A percentile compares a stretch with the other conserved stretches of the same genome.
Evolutionary conservation across 129 eudicot genomes (phyloP).

Genomic region (Mikania micrantha): DNA sequence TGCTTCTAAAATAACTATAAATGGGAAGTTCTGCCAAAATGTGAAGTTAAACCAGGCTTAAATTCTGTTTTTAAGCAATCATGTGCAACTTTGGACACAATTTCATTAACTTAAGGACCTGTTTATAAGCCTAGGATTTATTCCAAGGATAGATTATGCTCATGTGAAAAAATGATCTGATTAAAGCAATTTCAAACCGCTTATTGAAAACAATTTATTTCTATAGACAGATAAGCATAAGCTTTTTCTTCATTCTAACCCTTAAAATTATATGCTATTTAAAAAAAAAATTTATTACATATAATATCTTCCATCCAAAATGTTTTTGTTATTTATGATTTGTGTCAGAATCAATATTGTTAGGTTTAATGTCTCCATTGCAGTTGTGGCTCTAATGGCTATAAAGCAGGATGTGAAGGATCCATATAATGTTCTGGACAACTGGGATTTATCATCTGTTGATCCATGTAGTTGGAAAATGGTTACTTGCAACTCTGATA

Average conservation of each 20-base stretch:
- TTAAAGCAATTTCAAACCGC: background rate
- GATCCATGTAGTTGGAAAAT: conserved; percentile 99
- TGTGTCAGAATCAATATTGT: background rate
- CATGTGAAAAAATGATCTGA: too few relatives aligned
- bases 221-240: background rate
- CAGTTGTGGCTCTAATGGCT: conserved; percentile 93
- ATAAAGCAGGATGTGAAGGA: conserved; percentile 61
- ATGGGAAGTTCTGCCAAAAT: background rate
- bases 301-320: background rate
- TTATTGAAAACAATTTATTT: background rate
- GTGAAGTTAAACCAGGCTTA: background rate
- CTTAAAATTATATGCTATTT: background rate
- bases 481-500: conserved; percentile 77
- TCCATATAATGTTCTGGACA: conserved; percentile 78
- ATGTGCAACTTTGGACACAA: background rate
- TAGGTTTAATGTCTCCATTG: background rate
- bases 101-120: background rate
- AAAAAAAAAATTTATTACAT: background rate
- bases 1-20: background rate
- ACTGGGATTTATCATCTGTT: conserved; percentile 83
- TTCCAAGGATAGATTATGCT: background rate
- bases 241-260: too few relatives aligned
- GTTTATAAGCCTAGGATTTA: background rate
- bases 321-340: background rate
- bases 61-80: background rate